Evolutionary conservation across 1,284 basidiomycete species (phyloP), one percentile per base, ranked within the genome.

Genomic region (Ustilago sp.): DNA sequence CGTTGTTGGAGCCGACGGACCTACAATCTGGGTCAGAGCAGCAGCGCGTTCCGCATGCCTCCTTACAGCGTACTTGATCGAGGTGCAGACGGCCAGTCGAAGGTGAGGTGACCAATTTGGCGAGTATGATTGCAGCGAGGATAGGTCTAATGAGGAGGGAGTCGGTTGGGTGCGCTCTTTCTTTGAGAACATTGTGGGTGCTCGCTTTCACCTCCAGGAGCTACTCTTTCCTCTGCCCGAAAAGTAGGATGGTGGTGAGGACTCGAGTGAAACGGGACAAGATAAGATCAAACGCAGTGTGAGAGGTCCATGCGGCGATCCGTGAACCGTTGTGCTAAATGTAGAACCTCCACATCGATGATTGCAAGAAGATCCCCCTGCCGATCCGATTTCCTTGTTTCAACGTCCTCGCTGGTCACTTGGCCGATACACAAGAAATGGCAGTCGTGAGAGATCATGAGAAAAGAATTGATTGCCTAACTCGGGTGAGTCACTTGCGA

Each of bases 61-160:
- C 13, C 54, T 59, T 1, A 77, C 74, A 17, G 81, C 80, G 57
- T 83, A 81, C 52, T 77, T 68, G 55, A 76, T 68, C n/a, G 82
- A 82, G 39, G 83, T 81, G 61, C 80, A 78, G 11, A 77, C 63
- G 28, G 77, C 74, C 4, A 81, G 68, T 34, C 82, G 69, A 34
- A 83, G 74, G 41, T 74, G 64, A 12, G 76, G 65, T 3, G 82
- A 70, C 81, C 81, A 83, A 1, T 48, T 39, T 15, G 81, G 75
- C 8, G 82, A 83, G 55, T 83, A 81, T 4, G 81, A 82, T 19
- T 78, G 55, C 36, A 83, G 62, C 13, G 76, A 63, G 6, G 74
- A 74, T 19, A 82, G 70, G 56, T 82, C 78, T 15, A 82, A 73
- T 58, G 76, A 52, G 3, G 69, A 59, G 3, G 60, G 23, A 2